Conservation (phyloP, 257 asterid genomes). For the Nicotiana noctiflora region DNA sequence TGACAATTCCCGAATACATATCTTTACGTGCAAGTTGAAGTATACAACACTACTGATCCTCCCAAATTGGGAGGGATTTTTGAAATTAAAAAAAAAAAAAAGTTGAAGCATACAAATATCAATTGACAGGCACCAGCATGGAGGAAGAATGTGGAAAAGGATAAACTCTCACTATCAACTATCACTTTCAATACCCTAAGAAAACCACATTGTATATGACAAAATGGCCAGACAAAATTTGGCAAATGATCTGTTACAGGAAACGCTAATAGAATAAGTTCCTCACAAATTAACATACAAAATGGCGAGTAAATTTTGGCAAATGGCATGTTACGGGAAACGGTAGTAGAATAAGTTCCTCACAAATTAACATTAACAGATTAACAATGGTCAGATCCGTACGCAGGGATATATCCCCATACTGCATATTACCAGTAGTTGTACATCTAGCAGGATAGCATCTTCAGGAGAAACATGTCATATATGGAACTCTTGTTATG, state of each 20-base stretch:
- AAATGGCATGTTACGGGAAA: background rate
- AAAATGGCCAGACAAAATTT: background rate
- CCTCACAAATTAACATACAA: background rate
- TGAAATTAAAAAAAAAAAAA: too few species aligned
- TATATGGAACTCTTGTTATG: too few species aligned
- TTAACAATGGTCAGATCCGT: too few species aligned
- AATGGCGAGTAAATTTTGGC: background rate
- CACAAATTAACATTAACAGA: too few species aligned
- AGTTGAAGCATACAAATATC: background rate
- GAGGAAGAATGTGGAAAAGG: background rate
- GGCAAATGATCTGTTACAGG: background rate
- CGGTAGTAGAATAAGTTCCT: background rate
- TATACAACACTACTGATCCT: background rate
- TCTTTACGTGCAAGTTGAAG: background rate
- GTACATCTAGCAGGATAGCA: too few species aligned
- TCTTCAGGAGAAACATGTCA: too few species aligned
- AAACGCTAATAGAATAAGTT: background rate
- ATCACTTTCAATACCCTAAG: background rate
- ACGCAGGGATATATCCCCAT: too few species aligned
- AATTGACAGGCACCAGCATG: constrained; percentile 4
- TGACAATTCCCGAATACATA: background rate
- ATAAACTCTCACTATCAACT: background rate
- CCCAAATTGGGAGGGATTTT: too few species aligned
- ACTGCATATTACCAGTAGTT: too few species aligned
- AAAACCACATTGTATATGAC: background rate